These are phyloP conservation scores for Metarhizium album DNA, from an alignment of 2,329 filamentous ascomycete genomes.

Conservation along the genomic window DNA sequence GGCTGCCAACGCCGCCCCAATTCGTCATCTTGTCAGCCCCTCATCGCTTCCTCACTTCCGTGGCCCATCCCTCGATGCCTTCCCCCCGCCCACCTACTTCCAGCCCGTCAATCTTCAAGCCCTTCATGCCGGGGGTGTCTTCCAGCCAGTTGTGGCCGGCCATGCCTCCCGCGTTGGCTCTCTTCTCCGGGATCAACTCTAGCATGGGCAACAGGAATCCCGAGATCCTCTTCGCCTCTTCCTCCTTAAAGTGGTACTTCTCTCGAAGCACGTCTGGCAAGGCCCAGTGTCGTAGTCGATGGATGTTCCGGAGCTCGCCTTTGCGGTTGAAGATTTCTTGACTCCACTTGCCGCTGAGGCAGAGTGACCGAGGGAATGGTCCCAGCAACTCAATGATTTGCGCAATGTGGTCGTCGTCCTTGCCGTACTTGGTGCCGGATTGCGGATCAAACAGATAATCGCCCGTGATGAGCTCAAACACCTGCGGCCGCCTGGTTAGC, in stretches of 20 bases:
- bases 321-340: slow-evolving; percentile 99
- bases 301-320: slow-evolving; percentile 94
- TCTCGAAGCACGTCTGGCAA: slow-evolving; percentile 85
- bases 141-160: slow-evolving; percentile 72
- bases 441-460: slow-evolving; percentile 98
- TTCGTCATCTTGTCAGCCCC: slow-evolving; percentile 10
- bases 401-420: slow-evolving; percentile 98
- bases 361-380: slow-evolving; percentile 84
- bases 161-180: slow-evolving; percentile 96
- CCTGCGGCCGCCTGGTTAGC: slow-evolving; percentile 36
- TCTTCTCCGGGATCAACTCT: slow-evolving; percentile 74
- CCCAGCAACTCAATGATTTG: slow-evolving; percentile 97
- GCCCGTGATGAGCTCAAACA: slow-evolving; percentile 94
- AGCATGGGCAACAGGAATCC: slow-evolving; percentile 87
- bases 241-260: slow-evolving; percentile 87
- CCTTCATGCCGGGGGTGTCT: slow-evolving; percentile 82
- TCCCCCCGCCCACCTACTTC: slow-evolving; percentile 75
- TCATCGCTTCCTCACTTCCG: slow-evolving; percentile 75
- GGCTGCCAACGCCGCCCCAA: not conserved
- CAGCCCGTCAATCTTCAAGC: slow-evolving; percentile 59
- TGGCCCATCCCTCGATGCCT: slow-evolving; percentile 88
- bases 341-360: slow-evolving; percentile 89
- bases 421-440: slow-evolving; percentile 96
- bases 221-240: slow-evolving; percentile 67
- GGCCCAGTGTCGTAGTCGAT: slow-evolving; percentile 91